Percentiles rank a stretch among this genome's conserved stretches.
phyloP scores from a whole-genome alignment of 495 filamentous ascomycete species.

The Saxophila tyrrhenica region DNA sequence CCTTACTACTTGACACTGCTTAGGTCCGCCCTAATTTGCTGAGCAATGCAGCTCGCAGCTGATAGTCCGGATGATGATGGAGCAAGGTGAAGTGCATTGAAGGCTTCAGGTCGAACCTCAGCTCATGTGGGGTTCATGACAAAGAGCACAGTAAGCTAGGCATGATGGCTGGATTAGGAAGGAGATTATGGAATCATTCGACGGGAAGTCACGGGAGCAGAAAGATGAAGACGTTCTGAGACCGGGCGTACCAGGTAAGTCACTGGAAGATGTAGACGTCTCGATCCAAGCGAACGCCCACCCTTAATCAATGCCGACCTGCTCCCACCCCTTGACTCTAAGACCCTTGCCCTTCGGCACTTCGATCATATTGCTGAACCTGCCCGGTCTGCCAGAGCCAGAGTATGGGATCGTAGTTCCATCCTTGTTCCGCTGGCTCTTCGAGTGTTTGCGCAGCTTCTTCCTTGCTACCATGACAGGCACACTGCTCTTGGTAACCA shows the following conservation, averaged over 20 bases:
- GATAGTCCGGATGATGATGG: no score
- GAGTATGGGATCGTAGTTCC: slow-evolving; percentile 15
- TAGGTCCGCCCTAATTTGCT: no score
- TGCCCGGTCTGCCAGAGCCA: slow-evolving; percentile 5
- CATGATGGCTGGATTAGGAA: no score
- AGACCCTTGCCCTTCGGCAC: slow-evolving; percentile 14
- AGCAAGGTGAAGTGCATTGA: no score
- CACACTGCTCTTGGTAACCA: slow-evolving; percentile 91
- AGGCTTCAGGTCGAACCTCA: not conserved
- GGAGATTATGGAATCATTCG: no score
- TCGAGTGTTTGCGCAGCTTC: slow-evolving; percentile 31
- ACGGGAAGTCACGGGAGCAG: no score
- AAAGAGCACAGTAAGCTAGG: no score
- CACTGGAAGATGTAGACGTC: no score
- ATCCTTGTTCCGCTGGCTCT: slow-evolving; percentile 18
- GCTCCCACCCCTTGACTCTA: slow-evolving; percentile 16
- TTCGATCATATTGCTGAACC: slow-evolving; percentile 20
- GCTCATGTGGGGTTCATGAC: not conserved
- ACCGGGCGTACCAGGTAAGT: no score
- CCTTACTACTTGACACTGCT: no score
- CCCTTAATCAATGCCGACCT: slow-evolving; percentile 20
- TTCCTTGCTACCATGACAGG: slow-evolving; percentile 45
- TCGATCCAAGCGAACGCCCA: not conserved
- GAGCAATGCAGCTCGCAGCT: not conserved
- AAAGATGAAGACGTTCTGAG: no score